Conservation (phyloP, 139 green algal species). For the Nannochloris sp. region DNA sequence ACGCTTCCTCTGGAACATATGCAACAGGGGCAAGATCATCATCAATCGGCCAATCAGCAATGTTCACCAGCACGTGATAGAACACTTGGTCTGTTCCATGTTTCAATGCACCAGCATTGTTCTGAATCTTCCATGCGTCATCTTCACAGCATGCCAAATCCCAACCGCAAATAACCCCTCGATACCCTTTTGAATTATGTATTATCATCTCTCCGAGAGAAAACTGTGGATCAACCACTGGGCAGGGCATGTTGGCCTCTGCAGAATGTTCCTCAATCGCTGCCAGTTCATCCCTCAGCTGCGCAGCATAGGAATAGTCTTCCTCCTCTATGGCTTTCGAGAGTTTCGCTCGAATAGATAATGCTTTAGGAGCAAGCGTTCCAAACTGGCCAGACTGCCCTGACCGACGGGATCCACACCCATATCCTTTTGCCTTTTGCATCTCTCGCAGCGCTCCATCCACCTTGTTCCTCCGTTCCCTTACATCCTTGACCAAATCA, state of each 20-base stretch:
- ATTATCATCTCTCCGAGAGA: constrained; percentile 60
- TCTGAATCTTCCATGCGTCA: constrained; percentile 44
- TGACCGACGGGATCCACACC: constrained; percentile 29
- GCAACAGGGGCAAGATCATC: constrained; percentile 50
- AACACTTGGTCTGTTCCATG: constrained; percentile 22
- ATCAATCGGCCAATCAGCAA: constrained; percentile 49
- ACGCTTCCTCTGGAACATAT: constrained; percentile 63
- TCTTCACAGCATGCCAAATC: constrained; percentile 68
- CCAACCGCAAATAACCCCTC: constrained; percentile 62
- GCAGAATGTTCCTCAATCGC: constrained; percentile 41
- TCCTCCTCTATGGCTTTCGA: constrained; percentile 15
- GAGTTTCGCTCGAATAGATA: constrained; percentile 36
- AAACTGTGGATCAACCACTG: constrained; percentile 18
- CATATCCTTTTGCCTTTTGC: constrained; percentile 46
- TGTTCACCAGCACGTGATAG: constrained; percentile 66
- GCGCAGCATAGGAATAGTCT: constrained; percentile 61
- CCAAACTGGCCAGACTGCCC: constrained; percentile 17
- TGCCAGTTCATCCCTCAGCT: constrained; percentile 51
- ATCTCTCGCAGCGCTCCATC: constrained; percentile 46
- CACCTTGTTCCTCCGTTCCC: constrained; percentile 43
- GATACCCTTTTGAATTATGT: constrained; percentile 42
- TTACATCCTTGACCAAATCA: constrained; percentile 50
- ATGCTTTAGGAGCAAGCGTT: constrained; percentile 30
- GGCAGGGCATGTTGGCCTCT: constrained; percentile 15
- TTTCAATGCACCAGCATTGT: constrained; percentile 8